phyloP scores from a whole-genome alignment of 441 rosid species.

The Oxalis stricta region DNA sequence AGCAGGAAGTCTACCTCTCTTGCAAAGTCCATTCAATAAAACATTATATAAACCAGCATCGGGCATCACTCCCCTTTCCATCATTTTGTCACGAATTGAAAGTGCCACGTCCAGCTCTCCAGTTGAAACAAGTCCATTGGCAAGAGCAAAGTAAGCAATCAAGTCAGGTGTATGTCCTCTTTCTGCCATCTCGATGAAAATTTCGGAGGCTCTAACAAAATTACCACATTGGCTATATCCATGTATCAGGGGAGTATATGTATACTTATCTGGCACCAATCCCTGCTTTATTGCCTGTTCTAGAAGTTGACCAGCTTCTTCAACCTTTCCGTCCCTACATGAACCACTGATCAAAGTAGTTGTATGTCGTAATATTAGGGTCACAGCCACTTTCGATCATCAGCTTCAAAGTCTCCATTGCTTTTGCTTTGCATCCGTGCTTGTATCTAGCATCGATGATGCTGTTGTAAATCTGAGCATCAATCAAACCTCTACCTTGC shows the following conservation, averaged over 20 bases:
- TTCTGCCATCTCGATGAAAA: conserved; percentile 59
- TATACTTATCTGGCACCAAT: conserved; percentile 30
- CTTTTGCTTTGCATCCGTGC: conserved; percentile 30
- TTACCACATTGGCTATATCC: conserved; percentile 35
- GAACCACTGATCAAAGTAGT: conserved; percentile 40
- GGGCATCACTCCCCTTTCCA: conserved; percentile 48
- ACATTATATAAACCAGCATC: conserved; percentile 75
- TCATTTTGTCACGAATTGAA: conserved; percentile 36
- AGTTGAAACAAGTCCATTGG: conserved; percentile 53
- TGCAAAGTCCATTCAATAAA: conserved; percentile 72
- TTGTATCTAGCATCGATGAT: conserved; percentile 45
- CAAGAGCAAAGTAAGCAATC: conserved; percentile 52
- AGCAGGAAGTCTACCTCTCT: conserved; percentile 45
- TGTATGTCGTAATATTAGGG: conserved; percentile 59
- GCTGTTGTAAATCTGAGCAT: conserved; percentile 35
- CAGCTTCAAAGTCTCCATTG: conserved; percentile 27
- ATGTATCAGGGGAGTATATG: conserved; percentile 54
- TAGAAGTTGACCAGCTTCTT: conserved; percentile 45
- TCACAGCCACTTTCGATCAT: conserved; percentile 38
- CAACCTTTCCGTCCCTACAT: conserved; percentile 39
- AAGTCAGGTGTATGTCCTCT: conserved; percentile 61
- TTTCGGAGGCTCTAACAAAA: conserved; percentile 31
- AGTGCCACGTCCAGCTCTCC: conserved; percentile 65
- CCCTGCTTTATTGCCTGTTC: conserved; percentile 42
- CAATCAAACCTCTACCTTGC: conserved; percentile 41